Evolutionary conservation across 148 eudicot genomes (phyloP), one percentile per base, ranked within the genome.

Genomic region (Rhododendron williamsianum): DNA sequence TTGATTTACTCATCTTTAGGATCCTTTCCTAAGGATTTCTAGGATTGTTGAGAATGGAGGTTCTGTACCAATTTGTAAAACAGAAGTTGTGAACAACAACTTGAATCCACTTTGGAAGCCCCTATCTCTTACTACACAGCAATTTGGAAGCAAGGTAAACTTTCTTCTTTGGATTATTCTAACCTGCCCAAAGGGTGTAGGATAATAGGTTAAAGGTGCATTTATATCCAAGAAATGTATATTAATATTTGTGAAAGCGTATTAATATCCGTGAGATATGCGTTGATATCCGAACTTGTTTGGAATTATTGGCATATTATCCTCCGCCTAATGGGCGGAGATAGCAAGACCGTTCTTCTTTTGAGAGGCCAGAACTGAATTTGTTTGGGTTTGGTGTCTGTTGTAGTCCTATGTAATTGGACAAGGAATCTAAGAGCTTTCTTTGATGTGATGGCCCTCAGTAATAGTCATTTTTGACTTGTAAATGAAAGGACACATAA

Each of bases 101-200:
- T 90, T 97, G 91, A 94, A 94, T 89, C 99, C 99, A 49, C 82
- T 86, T 38, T 97, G 98, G 98, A 95, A 90, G 90, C 98, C 94
- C 16, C 84, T 95, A 51, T 90, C 92, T 81, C 89, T 97, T 80
- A 92, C 94, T 58, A 92, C 91, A 87, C 98, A 93, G 85, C 98
- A 95, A 81, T 93, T 88, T 89, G 93, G 87, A 35, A 95, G 95
- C 93, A 97, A 95, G 98, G 99, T 87, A 88, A 89, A 91, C 78
- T 60, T 87, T 80, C 56, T 89, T 45, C 18, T 82, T 38, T 46
- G 11, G 49, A 46, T 46, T 46, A 46, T 46, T 9, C 10, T 46
- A 46, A 46, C 11, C 11, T 46, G 49, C 49, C 49, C 11, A 9
- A 46, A 9, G 2, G 49, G 49, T 46, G 49, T 46, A 9, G 49